phyloP scores from a whole-genome alignment of 345 rosid genomes.

The Aurinia saxatilis region DNA sequence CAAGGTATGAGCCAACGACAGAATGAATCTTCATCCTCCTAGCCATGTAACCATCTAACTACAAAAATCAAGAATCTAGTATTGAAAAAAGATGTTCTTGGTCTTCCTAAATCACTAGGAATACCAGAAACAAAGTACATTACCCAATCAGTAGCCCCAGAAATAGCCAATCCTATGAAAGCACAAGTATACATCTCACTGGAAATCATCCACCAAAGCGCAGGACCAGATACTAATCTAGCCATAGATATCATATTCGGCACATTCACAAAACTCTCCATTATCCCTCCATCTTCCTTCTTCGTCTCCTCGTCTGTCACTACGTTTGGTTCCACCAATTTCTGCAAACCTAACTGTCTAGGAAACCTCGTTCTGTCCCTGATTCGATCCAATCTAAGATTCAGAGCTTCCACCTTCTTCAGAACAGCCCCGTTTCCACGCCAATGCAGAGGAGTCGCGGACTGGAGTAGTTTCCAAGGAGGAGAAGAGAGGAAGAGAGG shows the following conservation, averaged over 20 bases:
- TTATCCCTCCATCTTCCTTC: slow-evolving; percentile 20
- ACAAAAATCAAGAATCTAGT: slow-evolving; percentile 7
- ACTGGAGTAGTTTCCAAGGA: slow-evolving; percentile 87
- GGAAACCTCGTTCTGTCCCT: slow-evolving; percentile 31
- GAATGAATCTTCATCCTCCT: slow-evolving; percentile 86
- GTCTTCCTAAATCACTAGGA: no score
- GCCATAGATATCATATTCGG: slow-evolving; percentile 75
- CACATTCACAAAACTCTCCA: slow-evolving; percentile 57
- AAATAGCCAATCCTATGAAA: slow-evolving; percentile 59
- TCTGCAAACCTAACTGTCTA: slow-evolving; percentile 23
- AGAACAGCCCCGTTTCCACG: slow-evolving; percentile 44
- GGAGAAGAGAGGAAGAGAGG: slow-evolving; percentile 73
- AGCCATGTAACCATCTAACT: slow-evolving; percentile 93
- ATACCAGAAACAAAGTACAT: not conserved
- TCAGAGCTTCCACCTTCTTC: slow-evolving; percentile 50
- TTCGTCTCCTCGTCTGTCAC: slow-evolving; percentile 14
- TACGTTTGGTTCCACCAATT: not conserved
- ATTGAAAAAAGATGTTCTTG: not conserved
- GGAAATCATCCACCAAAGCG: slow-evolving; percentile 88
- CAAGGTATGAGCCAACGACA: slow-evolving; percentile 95
- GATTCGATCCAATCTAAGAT: slow-evolving; percentile 37
- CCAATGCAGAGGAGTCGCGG: slow-evolving; percentile 59
- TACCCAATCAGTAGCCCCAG: slow-evolving; percentile 95
- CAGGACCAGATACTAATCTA: slow-evolving; percentile 82
- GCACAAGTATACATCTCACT: slow-evolving; percentile 74